Conservation (phyloP, 2,329 filamentous ascomycete species). For the Allantophomopsis cytisporea region DNA sequence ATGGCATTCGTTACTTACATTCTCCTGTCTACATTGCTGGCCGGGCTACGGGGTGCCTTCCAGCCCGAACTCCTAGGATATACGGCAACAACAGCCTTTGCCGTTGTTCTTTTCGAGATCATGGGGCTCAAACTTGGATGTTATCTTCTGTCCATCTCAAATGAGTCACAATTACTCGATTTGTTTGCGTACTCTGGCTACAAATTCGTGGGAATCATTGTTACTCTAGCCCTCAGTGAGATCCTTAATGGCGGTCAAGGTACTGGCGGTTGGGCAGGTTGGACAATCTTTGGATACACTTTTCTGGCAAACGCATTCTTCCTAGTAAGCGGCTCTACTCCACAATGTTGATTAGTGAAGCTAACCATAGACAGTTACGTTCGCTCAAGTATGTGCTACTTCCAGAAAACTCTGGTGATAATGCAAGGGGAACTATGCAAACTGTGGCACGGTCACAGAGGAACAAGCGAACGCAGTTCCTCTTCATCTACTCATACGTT, state of each 20-base stretch:
- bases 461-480: constrained; percentile 78
- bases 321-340: constrained; percentile 43
- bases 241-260: constrained; percentile 65
- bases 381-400: constrained; percentile 93
- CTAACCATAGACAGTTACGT: constrained; percentile 48
- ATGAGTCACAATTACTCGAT: constrained; percentile 85
- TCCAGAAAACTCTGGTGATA: constrained; percentile 62
- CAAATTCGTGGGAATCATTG: constrained; percentile 95
- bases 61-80: constrained; percentile 86
- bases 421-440: constrained; percentile 42
- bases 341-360: neutral
- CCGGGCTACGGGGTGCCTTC: constrained; percentile 81
- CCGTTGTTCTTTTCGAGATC: constrained; percentile 78
- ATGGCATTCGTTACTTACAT: constrained; percentile 99
- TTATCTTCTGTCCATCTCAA: constrained; percentile 87
- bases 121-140: constrained; percentile 82
- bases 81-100: constrained; percentile 72
- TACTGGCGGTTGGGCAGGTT: constrained; percentile 78
- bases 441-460: constrained; percentile 74
- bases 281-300: constrained; percentile 81
- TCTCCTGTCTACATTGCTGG: constrained; percentile 79
- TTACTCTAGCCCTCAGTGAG: constrained; percentile 70
- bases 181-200: constrained; percentile 94
- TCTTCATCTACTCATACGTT: constrained; percentile 89
- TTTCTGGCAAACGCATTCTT: constrained; percentile 94